Conservation (phyloP, 331 rosid genomes). For the Quercus lobata region DNA sequence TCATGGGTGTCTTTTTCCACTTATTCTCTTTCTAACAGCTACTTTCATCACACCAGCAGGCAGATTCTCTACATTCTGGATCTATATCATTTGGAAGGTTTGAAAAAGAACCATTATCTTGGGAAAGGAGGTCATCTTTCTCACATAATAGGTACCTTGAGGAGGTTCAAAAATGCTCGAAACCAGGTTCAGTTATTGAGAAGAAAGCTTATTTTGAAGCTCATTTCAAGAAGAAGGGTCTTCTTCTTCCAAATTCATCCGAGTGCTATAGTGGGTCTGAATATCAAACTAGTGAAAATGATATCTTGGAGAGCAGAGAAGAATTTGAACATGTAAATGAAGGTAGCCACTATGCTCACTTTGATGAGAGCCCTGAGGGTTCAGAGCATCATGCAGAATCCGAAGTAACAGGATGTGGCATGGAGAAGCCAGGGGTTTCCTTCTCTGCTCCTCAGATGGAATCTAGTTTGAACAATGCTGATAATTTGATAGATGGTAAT, state of each 20-base stretch:
- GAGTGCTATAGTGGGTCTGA: conserved; percentile 18
- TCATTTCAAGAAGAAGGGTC: conserved; percentile 70
- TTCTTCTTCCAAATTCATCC: conserved; percentile 31
- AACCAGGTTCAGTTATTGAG: conserved; percentile 67
- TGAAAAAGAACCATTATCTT: conserved; percentile 60
- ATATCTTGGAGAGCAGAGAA: conserved; percentile 34
- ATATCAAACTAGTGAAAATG: conserved; percentile 30
- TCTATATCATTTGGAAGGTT: conserved; percentile 87
- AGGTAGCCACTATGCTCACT: conserved; percentile 24
- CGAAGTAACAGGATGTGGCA: conserved; percentile 27
- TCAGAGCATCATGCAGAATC: conserved; percentile 40
- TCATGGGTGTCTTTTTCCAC: background rate
- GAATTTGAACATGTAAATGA: conserved; percentile 41
- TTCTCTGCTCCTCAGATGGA: conserved; percentile 28
- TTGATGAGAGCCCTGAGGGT: conserved; percentile 36
- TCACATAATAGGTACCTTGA: conserved; percentile 71
- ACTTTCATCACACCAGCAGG: conserved; percentile 44
- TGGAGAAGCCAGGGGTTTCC: conserved; percentile 24
- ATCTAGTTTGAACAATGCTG: conserved; percentile 9
- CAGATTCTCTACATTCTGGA: conserved; percentile 67
- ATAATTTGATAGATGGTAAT: conserved; percentile 18
- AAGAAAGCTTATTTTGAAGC: conserved; percentile 77
- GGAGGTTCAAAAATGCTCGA: conserved; percentile 73
- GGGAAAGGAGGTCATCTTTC: conserved; percentile 82
- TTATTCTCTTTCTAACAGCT: background rate